phyloP scores from a whole-genome alignment of 1,139 yeast genomes.

The Hyphopichia fennica region DNA sequence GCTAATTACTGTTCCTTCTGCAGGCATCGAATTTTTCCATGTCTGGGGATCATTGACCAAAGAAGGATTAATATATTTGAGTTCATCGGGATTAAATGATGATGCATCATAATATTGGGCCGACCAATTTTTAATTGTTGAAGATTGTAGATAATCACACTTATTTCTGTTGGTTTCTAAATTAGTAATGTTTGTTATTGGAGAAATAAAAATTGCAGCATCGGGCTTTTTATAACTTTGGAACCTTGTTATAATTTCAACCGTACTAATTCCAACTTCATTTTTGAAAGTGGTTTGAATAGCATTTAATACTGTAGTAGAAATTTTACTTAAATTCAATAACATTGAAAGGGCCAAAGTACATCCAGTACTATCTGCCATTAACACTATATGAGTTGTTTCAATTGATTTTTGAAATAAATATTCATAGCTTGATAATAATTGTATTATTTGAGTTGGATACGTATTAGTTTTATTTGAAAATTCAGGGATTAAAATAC shows the following conservation, averaged over 20 bases:
- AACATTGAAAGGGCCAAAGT: slow-evolving; percentile 8
- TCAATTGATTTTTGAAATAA: slow-evolving; percentile 1
- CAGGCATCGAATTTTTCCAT: slow-evolving; percentile 4
- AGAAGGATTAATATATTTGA: neutral
- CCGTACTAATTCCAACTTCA: neutral
- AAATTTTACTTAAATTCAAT: neutral
- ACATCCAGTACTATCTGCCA: slow-evolving; percentile 15
- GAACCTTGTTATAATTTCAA: neutral
- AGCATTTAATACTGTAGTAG: neutral
- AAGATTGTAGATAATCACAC: slow-evolving; percentile 63
- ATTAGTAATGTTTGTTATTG: slow-evolving; percentile 7
- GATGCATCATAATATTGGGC: neutral
- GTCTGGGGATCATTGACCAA: neutral
- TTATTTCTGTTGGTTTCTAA: slow-evolving; percentile 12
- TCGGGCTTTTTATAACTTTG: slow-evolving; percentile 6
- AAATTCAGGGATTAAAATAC: slow-evolving; percentile 10
- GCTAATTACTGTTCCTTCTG: slow-evolving; percentile 10
- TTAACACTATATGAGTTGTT: slow-evolving; percentile 8
- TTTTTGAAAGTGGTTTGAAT: no score
- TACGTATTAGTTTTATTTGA: slow-evolving; percentile 1
- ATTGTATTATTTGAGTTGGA: slow-evolving; percentile 4
- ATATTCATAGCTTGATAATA: slow-evolving; percentile 6
- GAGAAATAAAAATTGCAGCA: slow-evolving; percentile 8
- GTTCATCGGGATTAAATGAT: neutral
- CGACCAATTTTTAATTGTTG: slow-evolving; percentile 11